A percentile compares a stretch with the other conserved stretches of the same genome.
Conservation (phyloP, 495 filamentous ascomycete genomes). For the Penicillium bovifimosum region DNA sequence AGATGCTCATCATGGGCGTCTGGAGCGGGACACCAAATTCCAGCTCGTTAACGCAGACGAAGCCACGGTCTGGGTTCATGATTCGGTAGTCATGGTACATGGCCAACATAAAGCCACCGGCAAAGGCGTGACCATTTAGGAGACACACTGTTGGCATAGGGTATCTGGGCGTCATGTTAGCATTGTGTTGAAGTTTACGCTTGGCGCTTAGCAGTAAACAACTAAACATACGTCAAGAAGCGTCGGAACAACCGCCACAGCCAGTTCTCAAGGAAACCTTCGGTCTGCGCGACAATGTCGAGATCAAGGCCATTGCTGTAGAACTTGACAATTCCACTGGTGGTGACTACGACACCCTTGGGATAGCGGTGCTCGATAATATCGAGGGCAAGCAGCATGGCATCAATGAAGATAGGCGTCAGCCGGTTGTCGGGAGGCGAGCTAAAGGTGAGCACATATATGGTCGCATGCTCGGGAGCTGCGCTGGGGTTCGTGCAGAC, state of each 20-base stretch:
- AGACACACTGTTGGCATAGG: slow-evolving; percentile 80
- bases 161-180: slow-evolving; percentile 40
- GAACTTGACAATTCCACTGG: slow-evolving; percentile 68
- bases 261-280: slow-evolving; percentile 48
- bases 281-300: slow-evolving; percentile 43
- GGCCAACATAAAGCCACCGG: slow-evolving; percentile 71
- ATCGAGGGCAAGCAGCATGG: slow-evolving; percentile 64
- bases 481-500: slow-evolving; percentile 51
- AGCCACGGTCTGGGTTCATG: slow-evolving; percentile 62
- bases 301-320: slow-evolving; percentile 77
- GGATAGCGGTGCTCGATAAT: slow-evolving; percentile 61
- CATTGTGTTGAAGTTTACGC: neutral
- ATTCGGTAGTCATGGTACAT: slow-evolving; percentile 83
- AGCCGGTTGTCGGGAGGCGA: slow-evolving; percentile 73
- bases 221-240: slow-evolving; percentile 53
- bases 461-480: slow-evolving; percentile 25
- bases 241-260: slow-evolving; percentile 56
- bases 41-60: slow-evolving; percentile 71
- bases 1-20: slow-evolving; percentile 66
- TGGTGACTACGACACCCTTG: slow-evolving; percentile 69
- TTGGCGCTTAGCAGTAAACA: neutral
- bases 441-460: slow-evolving; percentile 70
- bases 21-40: slow-evolving; percentile 69
- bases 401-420: slow-evolving; percentile 56
- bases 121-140: slow-evolving; percentile 77